Evolutionary conservation across 2,329 filamentous ascomycete species (phyloP).

Genomic region (Leptographium wingfieldii): DNA sequence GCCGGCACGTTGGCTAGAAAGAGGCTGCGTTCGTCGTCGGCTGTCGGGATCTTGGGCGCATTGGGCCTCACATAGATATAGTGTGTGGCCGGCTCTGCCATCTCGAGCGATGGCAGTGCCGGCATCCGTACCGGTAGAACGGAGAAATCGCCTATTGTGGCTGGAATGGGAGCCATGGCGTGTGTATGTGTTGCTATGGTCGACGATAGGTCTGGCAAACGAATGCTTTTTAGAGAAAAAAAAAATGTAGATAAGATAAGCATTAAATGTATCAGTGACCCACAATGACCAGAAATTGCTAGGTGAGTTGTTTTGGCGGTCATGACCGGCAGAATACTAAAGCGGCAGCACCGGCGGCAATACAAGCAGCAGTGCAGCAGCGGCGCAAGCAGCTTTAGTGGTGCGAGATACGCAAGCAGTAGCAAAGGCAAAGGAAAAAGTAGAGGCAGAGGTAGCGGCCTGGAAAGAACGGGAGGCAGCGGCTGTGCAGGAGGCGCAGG

Average conservation of each 20-base stretch:
- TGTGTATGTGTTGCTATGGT: not conserved
- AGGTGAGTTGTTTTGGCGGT: too few species aligned
- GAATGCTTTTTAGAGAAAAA: not conserved
- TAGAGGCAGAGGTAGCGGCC: too few species aligned
- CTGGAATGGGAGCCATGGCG: constrained; percentile 22
- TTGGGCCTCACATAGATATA: constrained; percentile 81
- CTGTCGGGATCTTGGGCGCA: constrained; percentile 62
- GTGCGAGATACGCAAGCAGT: too few species aligned
- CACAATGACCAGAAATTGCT: too few species aligned
- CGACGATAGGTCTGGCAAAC: too few species aligned
- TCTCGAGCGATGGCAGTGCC: constrained; percentile 34
- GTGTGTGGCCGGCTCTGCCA: constrained; percentile 49
- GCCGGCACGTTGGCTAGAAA: constrained; percentile 85
- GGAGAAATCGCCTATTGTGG: constrained; percentile 44
- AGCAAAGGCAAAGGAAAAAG: too few species aligned
- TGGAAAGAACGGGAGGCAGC: too few species aligned
- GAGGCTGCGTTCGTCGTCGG: constrained; percentile 63
- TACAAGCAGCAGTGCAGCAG: too few species aligned
- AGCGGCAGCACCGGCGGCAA: too few species aligned
- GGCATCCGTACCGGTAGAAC: constrained; percentile 58
- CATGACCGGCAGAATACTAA: too few species aligned
- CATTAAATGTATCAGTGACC: not conserved
- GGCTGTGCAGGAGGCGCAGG: too few species aligned
- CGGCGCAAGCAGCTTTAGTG: too few species aligned
- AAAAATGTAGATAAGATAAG: not conserved